Conservation (phyloP, 2,329 filamentous ascomycete species). For the Didymella pinodella region DNA sequence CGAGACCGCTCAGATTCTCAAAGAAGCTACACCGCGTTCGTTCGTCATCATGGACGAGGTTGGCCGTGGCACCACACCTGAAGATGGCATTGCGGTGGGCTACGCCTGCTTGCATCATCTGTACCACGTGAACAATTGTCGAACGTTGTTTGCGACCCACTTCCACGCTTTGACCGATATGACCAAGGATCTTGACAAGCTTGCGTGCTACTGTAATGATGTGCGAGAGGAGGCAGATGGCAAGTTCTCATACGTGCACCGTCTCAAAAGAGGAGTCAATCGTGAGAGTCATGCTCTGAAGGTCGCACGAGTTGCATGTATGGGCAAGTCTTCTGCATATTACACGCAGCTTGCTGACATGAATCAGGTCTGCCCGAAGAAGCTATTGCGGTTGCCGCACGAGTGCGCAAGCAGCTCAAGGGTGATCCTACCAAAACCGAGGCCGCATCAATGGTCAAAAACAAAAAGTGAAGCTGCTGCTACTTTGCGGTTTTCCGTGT, state of each 20-base stretch:
- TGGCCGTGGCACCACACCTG: conserved; percentile 89
- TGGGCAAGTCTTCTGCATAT: conserved; percentile 8
- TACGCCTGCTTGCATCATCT: conserved; percentile 89
- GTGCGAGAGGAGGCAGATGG: conserved; percentile 73
- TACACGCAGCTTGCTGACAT: conserved; percentile 12
- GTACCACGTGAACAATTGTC: conserved; percentile 76
- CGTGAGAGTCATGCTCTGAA: conserved; percentile 89
- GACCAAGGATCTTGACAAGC: conserved; percentile 64
- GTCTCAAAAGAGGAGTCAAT: conserved; percentile 81
- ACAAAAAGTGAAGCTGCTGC: neutral
- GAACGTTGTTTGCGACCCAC: conserved; percentile 92
- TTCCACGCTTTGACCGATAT: conserved; percentile 87
- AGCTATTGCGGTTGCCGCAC: conserved; percentile 72
- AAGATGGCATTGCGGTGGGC: conserved; percentile 88
- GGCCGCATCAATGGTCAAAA: neutral
- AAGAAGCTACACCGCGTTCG: conserved; percentile 79
- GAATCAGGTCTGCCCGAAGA: conserved; percentile 69
- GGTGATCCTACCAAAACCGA: neutral
- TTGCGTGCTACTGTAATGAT: conserved; percentile 89
- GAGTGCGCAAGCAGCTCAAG: conserved; percentile 58
- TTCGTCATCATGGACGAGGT: conserved; percentile 99
- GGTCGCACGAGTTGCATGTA: conserved; percentile 83
- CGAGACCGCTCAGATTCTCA: conserved; percentile 90
- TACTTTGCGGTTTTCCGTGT: neutral
- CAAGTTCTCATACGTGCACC: conserved; percentile 85